phyloP scores from a whole-genome alignment of 495 filamentous ascomycete genomes.

The Annulohypoxylon moriforme region DNA sequence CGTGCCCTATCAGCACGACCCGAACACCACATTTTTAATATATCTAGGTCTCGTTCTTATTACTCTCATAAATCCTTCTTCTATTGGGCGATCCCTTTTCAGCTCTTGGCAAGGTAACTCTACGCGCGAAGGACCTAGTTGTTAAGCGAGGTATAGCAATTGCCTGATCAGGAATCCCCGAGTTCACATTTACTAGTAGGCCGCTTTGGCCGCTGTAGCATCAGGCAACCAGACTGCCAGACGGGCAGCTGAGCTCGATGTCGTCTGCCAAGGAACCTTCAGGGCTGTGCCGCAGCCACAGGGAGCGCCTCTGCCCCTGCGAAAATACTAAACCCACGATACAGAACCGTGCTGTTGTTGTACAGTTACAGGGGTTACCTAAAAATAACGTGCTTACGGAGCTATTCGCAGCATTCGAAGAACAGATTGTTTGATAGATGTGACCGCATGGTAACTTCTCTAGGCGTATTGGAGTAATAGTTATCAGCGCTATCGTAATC shows the following conservation, averaged over 20 bases:
- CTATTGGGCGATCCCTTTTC: neutral
- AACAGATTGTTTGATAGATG: neutral
- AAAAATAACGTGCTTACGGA: neutral
- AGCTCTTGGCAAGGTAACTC: neutral
- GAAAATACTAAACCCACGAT: neutral
- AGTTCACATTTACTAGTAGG: neutral
- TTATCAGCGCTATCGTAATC: neutral
- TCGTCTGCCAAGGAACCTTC: neutral
- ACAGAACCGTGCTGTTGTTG: neutral
- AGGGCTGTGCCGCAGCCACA: neutral
- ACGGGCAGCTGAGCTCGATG: neutral
- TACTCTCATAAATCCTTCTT: neutral
- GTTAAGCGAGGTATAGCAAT: neutral
- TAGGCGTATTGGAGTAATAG: too few relatives aligned
- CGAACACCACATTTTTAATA: neutral
- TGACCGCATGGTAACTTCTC: neutral
- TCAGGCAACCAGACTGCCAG: too few relatives aligned
- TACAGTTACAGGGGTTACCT: neutral
- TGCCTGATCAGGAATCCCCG: neutral
- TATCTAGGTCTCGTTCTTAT: neutral
- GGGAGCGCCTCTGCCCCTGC: neutral
- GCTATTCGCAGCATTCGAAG: neutral
- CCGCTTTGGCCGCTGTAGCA: too few relatives aligned
- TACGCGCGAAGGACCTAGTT: neutral
- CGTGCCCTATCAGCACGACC: neutral